Conservation (phyloP, 2,329 filamentous ascomycete species). For the Cladophialophora exuberans region DNA sequence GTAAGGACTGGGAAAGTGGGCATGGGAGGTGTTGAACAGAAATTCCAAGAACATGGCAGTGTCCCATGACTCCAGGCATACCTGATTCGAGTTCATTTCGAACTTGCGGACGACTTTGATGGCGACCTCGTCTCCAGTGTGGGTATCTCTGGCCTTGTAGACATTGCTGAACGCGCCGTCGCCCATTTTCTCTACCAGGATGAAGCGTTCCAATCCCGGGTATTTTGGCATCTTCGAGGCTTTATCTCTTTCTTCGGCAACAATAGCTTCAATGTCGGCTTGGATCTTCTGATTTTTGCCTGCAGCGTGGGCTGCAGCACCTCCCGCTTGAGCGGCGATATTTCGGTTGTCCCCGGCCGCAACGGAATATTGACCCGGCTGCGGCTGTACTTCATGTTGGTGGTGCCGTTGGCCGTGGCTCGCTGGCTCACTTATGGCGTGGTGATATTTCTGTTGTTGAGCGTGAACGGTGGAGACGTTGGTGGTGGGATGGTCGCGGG, state of each 20-base stretch:
- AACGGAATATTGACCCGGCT: slow-evolving; percentile 64
- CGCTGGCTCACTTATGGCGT: slow-evolving; percentile 61
- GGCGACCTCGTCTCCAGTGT: slow-evolving; percentile 74
- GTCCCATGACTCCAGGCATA: slow-evolving; percentile 57
- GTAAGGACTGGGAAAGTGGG: slow-evolving; percentile 14
- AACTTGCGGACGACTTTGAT: slow-evolving; percentile 99
- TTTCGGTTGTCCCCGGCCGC: slow-evolving; percentile 64
- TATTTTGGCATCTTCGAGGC: slow-evolving; percentile 85
- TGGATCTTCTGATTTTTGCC: slow-evolving; percentile 63
- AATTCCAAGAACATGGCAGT: slow-evolving; percentile 23
- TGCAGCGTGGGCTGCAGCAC: slow-evolving; percentile 65
- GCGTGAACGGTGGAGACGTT: slow-evolving; percentile 67
- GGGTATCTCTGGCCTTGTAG: slow-evolving; percentile 80
- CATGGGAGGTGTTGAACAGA: slow-evolving; percentile 33
- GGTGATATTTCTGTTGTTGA: slow-evolving; percentile 61
- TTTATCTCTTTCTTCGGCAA: slow-evolving; percentile 88
- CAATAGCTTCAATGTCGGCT: slow-evolving; percentile 77
- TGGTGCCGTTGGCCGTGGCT: slow-evolving; percentile 61
- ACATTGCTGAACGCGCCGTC: slow-evolving; percentile 99
- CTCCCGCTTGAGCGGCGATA: slow-evolving; percentile 68
- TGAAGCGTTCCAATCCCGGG: slow-evolving; percentile 83
- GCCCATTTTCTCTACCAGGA: slow-evolving; percentile 93
- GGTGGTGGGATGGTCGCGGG: slow-evolving; percentile 64
- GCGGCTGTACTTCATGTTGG: slow-evolving; percentile 37
- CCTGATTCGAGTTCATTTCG: slow-evolving; percentile 98